Percentiles rank a stretch among this genome's conserved stretches.
These are phyloP conservation scores for Citrus mangshanensis DNA, from an alignment of 345 rosid species.

Conservation along the genomic window DNA sequence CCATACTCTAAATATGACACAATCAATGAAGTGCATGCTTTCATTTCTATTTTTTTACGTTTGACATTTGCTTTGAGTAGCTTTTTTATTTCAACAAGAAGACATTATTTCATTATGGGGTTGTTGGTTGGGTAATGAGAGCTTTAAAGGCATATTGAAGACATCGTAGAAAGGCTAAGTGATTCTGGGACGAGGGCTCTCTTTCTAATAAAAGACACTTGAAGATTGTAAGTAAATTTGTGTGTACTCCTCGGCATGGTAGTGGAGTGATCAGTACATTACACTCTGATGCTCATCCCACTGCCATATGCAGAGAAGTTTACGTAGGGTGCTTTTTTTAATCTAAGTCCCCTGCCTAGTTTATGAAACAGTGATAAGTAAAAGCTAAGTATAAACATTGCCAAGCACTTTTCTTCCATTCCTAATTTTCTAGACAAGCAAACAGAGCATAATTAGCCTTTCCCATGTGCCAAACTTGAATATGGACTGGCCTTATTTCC, in stretches of 20 bases:
- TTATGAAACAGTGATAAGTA: background rate
- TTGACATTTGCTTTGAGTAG: background rate
- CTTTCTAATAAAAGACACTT: background rate
- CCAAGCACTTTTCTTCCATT: background rate
- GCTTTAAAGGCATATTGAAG: background rate
- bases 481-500: background rate
- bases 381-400: background rate
- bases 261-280: background rate
- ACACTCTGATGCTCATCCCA: background rate
- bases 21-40: background rate
- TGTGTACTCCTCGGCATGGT: no score
- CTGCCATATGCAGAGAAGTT: background rate
- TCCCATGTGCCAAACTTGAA: background rate
- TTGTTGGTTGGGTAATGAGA: background rate
- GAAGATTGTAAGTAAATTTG: background rate
- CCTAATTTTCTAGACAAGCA: background rate
- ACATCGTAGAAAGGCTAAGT: background rate
- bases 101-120: background rate
- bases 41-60: background rate
- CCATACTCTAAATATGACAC: background rate
- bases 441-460: background rate
- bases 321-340: background rate
- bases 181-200: background rate
- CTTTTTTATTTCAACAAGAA: constrained; percentile 1
- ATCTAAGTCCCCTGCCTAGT: background rate